A percentile compares a stretch with the other conserved stretches of the same genome.
Evolutionary conservation across 2,329 filamentous ascomycete species (phyloP).

Genomic region (Tothia fuscella): DNA sequence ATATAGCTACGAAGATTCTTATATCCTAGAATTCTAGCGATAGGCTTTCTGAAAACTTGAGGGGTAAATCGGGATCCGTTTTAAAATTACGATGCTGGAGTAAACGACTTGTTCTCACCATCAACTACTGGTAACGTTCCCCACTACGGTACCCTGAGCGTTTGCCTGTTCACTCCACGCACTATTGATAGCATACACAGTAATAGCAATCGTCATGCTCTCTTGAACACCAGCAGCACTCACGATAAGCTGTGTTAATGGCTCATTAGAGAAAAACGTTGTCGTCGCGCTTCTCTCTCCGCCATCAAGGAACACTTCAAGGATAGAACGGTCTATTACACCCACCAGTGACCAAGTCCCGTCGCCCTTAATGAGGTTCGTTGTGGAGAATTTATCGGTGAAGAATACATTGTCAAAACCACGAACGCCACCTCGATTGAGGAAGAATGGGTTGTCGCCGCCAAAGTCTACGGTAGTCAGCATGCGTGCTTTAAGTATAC

Average conservation of each 20-base stretch:
- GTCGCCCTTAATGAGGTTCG: constrained; percentile 17
- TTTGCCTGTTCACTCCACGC: constrained; percentile 24
- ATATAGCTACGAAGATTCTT: too few relatives aligned
- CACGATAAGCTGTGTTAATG: constrained; percentile 28
- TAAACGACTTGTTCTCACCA: too few relatives aligned
- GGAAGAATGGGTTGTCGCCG: constrained; percentile 38
- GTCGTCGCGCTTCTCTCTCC: constrained; percentile 39
- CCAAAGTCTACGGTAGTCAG: constrained; percentile 22
- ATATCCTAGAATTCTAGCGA: too few relatives aligned
- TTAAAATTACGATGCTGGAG: too few relatives aligned
- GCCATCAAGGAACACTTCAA: constrained; percentile 44
- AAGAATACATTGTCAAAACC: constrained; percentile 45
- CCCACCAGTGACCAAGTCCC: constrained; percentile 33
- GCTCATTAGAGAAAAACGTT: constrained; percentile 38
- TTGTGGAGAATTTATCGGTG: constrained; percentile 40
- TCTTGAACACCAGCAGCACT: constrained; percentile 23
- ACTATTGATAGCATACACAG: constrained; percentile 27
- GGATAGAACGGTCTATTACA: constrained; percentile 42
- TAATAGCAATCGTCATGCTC: constrained; percentile 27
- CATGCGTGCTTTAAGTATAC: not conserved
- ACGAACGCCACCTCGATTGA: constrained; percentile 37
- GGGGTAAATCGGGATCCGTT: too few relatives aligned
- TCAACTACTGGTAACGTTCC: constrained; percentile 22
- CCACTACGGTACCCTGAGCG: constrained; percentile 20
- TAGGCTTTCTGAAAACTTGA: too few relatives aligned